A percentile compares a stretch with the other conserved stretches of the same genome.
Evolutionary conservation across 345 rosid genomes (phyloP).

Genomic region (Turnera subulata): DNA sequence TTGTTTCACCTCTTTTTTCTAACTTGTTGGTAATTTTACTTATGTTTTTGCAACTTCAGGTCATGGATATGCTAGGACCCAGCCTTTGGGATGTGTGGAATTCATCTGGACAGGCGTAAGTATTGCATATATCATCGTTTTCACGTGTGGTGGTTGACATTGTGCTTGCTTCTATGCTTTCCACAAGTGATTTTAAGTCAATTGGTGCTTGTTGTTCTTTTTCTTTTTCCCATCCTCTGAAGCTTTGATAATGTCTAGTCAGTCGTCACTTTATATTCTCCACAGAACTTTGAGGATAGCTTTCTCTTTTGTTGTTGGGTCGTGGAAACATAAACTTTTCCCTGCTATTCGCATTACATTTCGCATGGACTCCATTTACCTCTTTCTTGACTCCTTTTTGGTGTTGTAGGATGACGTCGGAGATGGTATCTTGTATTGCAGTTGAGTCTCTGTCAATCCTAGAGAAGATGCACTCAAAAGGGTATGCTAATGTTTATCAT

Average conservation of each 20-base stretch:
- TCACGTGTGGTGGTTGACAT: neutral
- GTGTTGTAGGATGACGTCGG: constrained; percentile 26
- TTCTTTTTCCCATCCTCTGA: neutral
- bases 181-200: neutral
- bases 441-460: constrained; percentile 31
- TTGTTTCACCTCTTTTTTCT: constrained; percentile 10
- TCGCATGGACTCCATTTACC: neutral
- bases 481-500: constrained; percentile 17
- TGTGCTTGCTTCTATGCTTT: neutral
- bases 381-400: neutral
- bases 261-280: neutral
- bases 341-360: neutral
- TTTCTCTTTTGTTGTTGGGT: too few species aligned
- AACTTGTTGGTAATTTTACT: constrained; percentile 5
- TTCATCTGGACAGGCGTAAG: constrained; percentile 29
- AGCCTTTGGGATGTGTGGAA: constrained; percentile 41
- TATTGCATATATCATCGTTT: neutral
- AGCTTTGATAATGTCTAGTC: neutral
- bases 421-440: constrained; percentile 36
- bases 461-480: constrained; percentile 33
- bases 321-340: too few species aligned
- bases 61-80: constrained; percentile 35
- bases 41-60: constrained; percentile 11
- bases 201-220: neutral
- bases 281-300: neutral